Evolutionary conservation across 371 early-diverging fungal species (phyloP), one percentile per base, ranked within the genome.

Genomic region (Mortierella polycephala): DNA sequence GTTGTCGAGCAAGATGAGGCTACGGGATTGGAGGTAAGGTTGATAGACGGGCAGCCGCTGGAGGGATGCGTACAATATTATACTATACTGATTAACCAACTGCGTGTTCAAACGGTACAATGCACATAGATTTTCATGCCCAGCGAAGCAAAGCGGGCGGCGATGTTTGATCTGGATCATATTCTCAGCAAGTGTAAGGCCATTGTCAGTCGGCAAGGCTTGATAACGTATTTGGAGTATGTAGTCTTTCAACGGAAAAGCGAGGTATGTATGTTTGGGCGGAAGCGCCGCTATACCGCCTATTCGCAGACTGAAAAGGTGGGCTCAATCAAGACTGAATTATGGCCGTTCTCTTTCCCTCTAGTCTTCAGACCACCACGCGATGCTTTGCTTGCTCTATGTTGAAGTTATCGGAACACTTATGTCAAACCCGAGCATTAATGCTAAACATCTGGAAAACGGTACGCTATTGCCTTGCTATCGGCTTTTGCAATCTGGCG

Each of bases 221-320:
- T 83, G 37, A 75, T 83, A 47, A 67, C 65, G 1, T 91, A 90
- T 56, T 62, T 91, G 1, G 92, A 91, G 59, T 86, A 91, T 57
- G 69, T 91, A 0, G 87, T 92, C 0, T 40, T 82, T 11, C 81
- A 74, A 6, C 71, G 84, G 20, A 84, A 84, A 30, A 88, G 87
- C 59, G 84, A 87, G 67, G 77, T 76, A 40, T 49, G 67, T 30
- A 53, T 18, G 23, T 18, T n/a, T 11, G 47, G 47, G 47, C 47
- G 10, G 0, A 30, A 30, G 30, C 30, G 30, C 30, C 30, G 30
- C 30, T 30, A 30, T 30, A 4, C 30, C 30, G 4, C 30, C 30
- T 30, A 30, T 2, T 30, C 30, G 30, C 30, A 30, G 30, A 30
- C 30, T 30, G 30, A 30, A 30, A 30, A 30, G 30, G 4, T 30